Base-by-base conservation (phyloP, 2,329 filamentous ascomycete species). In the Tothia fuscella region DNA sequence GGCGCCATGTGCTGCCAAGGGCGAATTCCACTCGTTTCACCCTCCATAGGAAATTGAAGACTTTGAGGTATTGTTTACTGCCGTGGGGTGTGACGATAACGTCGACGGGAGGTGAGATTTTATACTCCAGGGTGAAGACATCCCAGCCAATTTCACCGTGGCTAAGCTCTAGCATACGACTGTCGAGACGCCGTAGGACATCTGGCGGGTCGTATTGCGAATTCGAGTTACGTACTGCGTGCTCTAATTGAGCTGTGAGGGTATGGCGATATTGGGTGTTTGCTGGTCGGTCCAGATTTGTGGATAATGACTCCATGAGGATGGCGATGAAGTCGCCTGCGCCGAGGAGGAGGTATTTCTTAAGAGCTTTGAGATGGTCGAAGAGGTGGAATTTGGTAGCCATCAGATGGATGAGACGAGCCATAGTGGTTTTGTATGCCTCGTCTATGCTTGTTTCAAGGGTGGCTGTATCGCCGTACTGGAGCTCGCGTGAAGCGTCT, bases 61-160 rank as follows among this genome's bases (percentile, higher is more conserved):
- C 86, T 58, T 96, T 96, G 52, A 98, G 79, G 57, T 98, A 98
- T 57, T 98, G 89, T 17, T 89, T 83, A 50, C 84, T 89, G 34
- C 87, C 88, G 76, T 88, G 95, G 31, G 93, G 86, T 0, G 89
- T 96, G 29, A 98, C 87, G 36, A 98, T 88, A 21, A 98, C 91
- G 57, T 98, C 91, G 19, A 95, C 84, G 0, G 91, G 91, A 2
- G 89, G 83, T 57, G 94, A 88, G 51, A 98, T 91, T 59, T 96
- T 95, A 65, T 98, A 98, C 59, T 98, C 93, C 6, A 98, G 76
- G 0, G 91, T 98, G 63, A 98, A 98, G 56, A 93, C 94, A 56
- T 98, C 91, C 91, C 91, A 98, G 38, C 91, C 91, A 41, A 95
- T 96, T 53, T 98, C 91, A 39, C 91, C 91, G 53, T 95, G 88